phyloP scores from a whole-genome alignment of 208 protist genomes.

The Leishmania amazonensis region DNA sequence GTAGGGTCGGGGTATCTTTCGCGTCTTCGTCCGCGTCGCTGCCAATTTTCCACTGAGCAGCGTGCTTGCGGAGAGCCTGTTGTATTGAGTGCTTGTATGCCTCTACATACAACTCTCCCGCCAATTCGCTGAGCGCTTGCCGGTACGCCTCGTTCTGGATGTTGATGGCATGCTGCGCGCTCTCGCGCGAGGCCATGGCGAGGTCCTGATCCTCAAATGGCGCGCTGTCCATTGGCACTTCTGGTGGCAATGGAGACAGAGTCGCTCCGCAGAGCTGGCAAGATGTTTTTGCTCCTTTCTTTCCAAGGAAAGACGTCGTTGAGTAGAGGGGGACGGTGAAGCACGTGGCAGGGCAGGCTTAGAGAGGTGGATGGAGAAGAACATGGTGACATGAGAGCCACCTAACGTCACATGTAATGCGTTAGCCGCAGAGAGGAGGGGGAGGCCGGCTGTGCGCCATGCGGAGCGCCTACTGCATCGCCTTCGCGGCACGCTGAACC shows the following conservation, averaged over 20 bases:
- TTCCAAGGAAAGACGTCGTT: neutral
- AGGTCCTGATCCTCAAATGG: constrained; percentile 55
- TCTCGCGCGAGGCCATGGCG: constrained; percentile 61
- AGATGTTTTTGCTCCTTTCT: neutral
- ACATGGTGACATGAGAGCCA: neutral
- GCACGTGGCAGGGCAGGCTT: constrained; percentile 1
- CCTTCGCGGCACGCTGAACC: neutral
- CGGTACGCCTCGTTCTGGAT: constrained; percentile 73
- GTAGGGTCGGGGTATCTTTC: neutral
- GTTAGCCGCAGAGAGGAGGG: neutral
- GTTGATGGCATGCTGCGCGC: constrained; percentile 34
- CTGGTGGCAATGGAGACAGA: neutral
- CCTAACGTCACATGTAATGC: neutral
- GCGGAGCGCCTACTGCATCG: neutral
- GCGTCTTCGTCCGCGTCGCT: constrained; percentile 3
- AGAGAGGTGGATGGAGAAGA: constrained; percentile 1
- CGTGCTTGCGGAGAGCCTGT: constrained; percentile 7
- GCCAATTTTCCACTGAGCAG: constrained; percentile 8
- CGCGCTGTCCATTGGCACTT: neutral
- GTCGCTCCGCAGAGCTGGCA: neutral
- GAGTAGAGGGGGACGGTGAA: neutral
- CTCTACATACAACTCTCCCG: constrained; percentile 67
- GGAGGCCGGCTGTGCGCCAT: neutral
- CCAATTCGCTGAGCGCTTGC: constrained; percentile 68
- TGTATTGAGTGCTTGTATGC: constrained; percentile 52